Conservation (phyloP, 768 basidiomycete genomes). For the Tricholoma furcatifolium region DNA sequence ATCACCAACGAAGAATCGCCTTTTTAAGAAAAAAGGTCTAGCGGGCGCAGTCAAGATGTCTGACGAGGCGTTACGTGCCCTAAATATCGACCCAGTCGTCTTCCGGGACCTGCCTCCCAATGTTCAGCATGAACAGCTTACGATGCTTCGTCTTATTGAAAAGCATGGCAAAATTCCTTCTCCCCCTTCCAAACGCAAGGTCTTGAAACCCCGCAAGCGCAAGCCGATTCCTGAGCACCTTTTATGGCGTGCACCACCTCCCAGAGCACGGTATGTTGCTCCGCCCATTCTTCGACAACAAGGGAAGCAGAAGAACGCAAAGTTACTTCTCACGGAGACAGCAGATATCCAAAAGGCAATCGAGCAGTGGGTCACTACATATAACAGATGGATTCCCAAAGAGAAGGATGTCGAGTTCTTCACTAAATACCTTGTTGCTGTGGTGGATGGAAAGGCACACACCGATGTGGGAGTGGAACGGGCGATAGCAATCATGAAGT, state of each 20-base stretch:
- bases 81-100: slow-evolving; percentile 75
- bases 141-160: slow-evolving; percentile 52
- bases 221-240: slow-evolving; percentile 38
- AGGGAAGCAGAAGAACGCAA: slow-evolving; percentile 54
- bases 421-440: slow-evolving; percentile 66
- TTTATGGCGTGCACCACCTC: slow-evolving; percentile 49
- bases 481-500: slow-evolving; percentile 70
- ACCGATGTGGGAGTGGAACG: slow-evolving; percentile 65
- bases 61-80: slow-evolving; percentile 54
- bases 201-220: slow-evolving; percentile 52
- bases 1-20: slow-evolving; percentile 29
- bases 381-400: slow-evolving; percentile 62
- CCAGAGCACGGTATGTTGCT: slow-evolving; percentile 50
- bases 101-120: slow-evolving; percentile 63
- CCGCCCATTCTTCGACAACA: slow-evolving; percentile 58
- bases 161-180: slow-evolving; percentile 38
- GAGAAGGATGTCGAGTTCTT: slow-evolving; percentile 76
- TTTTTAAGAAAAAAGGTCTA: slow-evolving; percentile 31
- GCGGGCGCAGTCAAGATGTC: slow-evolving; percentile 42
- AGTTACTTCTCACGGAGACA: slow-evolving; percentile 58
- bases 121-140: slow-evolving; percentile 74
- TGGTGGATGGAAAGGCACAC: slow-evolving; percentile 53
- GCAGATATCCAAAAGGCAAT: slow-evolving; percentile 73
- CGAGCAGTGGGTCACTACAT: slow-evolving; percentile 72
- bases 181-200: slow-evolving; percentile 42